Base-by-base conservation (phyloP, 179 eudicot species). In the Drosera spatulata region DNA sequence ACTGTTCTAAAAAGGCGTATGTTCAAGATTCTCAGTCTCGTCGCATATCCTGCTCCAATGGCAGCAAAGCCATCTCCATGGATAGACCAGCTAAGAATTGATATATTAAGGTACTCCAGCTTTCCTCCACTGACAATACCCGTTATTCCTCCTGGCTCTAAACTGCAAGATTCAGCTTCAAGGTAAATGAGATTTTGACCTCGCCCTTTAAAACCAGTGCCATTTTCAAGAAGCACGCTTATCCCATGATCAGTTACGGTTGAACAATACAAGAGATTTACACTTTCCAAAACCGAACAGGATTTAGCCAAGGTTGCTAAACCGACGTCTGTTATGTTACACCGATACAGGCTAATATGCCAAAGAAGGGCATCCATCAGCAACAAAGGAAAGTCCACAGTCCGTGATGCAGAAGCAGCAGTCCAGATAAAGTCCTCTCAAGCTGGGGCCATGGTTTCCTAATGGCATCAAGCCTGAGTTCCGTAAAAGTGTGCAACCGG, bases 81-180 rank as follows among this genome's bases (percentile, higher is more conserved):
- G 51, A 54, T 52, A 54, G 61, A 84, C 33, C 85, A 78, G 33
- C 66, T 63, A 37, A 72, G 73, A 57, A 58, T 66, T 15, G 85
- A 74, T 39, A 85, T 41, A 56, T 73, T 80, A 12, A 86, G 66
- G 66, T 84, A 86, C 70, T 80, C 73, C n/a, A 87, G 78, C 12
- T 86, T 88, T 41, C 86, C 84, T 56, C 95, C 95, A 59, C 91
- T 73, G 4, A 83, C 76, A 50, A 86, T 75, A 14, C 74, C 69
- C 50, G 38, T 10, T 10, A 86, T 62, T n/a, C 96, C 96, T 61
- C 80, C 86, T 2, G 86, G 76, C 57, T 76, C 70, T n/a, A 86
- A 82, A 59, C 67, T 79, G 69, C 95, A 86, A 50, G 82, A 81
- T 51, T 86, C 81, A 12, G 91, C 96, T 73, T 86, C 95, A 53